Percentiles rank a stretch among this genome's conserved stretches.
Conservation (phyloP, 129 eudicot species). For the Lonicera japonica region DNA sequence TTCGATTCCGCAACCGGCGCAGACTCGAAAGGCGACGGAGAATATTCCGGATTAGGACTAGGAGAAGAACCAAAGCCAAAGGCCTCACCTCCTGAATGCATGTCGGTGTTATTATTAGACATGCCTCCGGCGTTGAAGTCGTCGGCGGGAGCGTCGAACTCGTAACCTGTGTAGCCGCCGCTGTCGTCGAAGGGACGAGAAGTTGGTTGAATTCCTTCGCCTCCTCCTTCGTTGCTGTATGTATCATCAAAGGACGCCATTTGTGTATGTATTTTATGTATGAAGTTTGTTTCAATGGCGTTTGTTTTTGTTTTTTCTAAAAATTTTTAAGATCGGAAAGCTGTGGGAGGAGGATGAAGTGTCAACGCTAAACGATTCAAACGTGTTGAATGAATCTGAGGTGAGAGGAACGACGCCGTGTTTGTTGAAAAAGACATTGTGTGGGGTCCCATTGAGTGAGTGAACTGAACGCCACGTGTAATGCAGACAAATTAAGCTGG, state of each 20-base stretch:
- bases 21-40: slow-evolving; percentile 28
- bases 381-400: slow-evolving; percentile 14
- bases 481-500: too few species aligned
- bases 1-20: slow-evolving; percentile 3
- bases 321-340: slow-evolving; percentile 12
- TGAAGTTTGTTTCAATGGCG: not conserved
- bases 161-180: not conserved
- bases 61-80: slow-evolving; percentile 12
- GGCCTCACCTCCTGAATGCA: slow-evolving; percentile 10
- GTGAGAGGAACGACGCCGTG: too few species aligned
- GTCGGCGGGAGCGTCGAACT: slow-evolving; percentile 1
- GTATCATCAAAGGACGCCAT: slow-evolving; percentile 31
- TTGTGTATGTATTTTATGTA: slow-evolving; percentile 1
- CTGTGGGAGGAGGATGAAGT: slow-evolving; percentile 13
- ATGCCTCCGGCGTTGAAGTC: not conserved
- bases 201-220: slow-evolving; percentile 11
- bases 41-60: slow-evolving; percentile 8
- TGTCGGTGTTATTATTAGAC: slow-evolving; percentile 1
- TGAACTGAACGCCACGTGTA: too few species aligned
- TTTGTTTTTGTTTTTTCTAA: slow-evolving; percentile 3
- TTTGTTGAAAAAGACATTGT: too few species aligned
- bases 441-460: too few species aligned
- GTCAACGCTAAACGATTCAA: slow-evolving; percentile 8
- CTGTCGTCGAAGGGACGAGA: slow-evolving; percentile 19
- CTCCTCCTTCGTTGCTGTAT: slow-evolving; percentile 12